Evolutionary conservation across 1,284 basidiomycete genomes (phyloP), one percentile per base, ranked within the genome.

Genomic region (Tylopilus sp.): DNA sequence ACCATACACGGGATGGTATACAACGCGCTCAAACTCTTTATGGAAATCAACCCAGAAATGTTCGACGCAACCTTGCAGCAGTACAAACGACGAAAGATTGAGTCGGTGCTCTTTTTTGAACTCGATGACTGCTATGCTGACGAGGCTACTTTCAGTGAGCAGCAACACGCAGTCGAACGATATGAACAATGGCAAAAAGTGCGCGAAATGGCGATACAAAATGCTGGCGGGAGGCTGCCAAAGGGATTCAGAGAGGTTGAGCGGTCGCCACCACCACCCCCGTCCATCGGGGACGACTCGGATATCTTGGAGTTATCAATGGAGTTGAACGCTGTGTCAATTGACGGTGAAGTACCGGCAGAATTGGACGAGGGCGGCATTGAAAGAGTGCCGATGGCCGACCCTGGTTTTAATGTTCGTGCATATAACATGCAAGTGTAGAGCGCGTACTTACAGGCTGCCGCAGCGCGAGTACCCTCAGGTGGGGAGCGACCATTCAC

Each of bases 1-100:
- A 98, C 96, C 43, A 99, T 99, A 63, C 95, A 99, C 63, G 92
- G 91, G 52, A 94, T 99, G 85, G 94, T 99, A 20, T 99, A 96
- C 76, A 98, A 98, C 65, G 95, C 96, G 3, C 77, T 99, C 67
- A 99, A 96, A 69, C 72, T 99, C 53, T 96, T 98, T 72, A 99
- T 99, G 94, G 95, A 99, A 72, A 94, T 99, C 69, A 99, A 98
- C 67, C 91, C 93, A 1, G 88, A 94, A 60, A 73, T 97, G 26
- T 98, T 99, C 63, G 94, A 98, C 63, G 88, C 91, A 63, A 86
- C 90, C 52, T 88, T 97, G 75, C 89, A 90, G 56, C 91, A 95
- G 57, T 97, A 95, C 73, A 95, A 92, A 71, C 86, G 91, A 65
- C 82, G 84, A 56, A 88, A 89, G 65, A 77, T 88, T 50, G 82